phyloP scores from a whole-genome alignment of 768 basidiomycete genomes.

The Hydnomerulius pinastri region DNA sequence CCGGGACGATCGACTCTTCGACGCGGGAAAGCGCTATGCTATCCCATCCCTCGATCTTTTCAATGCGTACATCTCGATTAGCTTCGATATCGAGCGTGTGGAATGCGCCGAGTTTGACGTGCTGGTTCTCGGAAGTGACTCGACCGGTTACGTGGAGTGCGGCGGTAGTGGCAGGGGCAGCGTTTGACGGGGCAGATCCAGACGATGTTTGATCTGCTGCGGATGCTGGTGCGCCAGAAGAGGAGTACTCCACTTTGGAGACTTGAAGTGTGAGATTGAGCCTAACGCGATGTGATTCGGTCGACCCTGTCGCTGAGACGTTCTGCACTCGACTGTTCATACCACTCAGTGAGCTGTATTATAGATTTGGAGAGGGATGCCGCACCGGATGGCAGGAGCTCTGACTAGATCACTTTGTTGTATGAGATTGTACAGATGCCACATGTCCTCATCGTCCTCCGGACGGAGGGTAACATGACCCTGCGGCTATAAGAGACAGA shows the following conservation, averaged over 20 bases:
- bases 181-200: constrained; percentile 25
- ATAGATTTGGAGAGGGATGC: not conserved
- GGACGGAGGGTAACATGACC: constrained; percentile 94
- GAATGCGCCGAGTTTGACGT: constrained; percentile 90
- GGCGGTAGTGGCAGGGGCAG: constrained; percentile 45
- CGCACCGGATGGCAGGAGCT: constrained; percentile 81
- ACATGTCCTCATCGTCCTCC: constrained; percentile 99
- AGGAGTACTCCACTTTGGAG: constrained; percentile 77
- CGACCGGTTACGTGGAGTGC: constrained; percentile 85
- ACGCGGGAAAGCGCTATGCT: constrained; percentile 81
- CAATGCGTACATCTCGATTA: constrained; percentile 88
- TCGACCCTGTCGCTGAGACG: constrained; percentile 90
- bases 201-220: constrained; percentile 43
- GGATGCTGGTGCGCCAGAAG: constrained; percentile 56
- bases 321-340: constrained; percentile 76
- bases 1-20: constrained; percentile 88
- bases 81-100: constrained; percentile 94
- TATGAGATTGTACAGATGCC: constrained; percentile 98
- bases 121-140: constrained; percentile 82
- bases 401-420: constrained; percentile 85
- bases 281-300: constrained; percentile 86
- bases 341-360: constrained; percentile 8
- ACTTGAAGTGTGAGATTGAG: constrained; percentile 85
- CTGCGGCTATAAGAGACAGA: constrained; percentile 43
- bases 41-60: constrained; percentile 91